Base-by-base conservation (phyloP, 2,329 filamentous ascomycete genomes). In the Diaporthe velutina region DNA sequence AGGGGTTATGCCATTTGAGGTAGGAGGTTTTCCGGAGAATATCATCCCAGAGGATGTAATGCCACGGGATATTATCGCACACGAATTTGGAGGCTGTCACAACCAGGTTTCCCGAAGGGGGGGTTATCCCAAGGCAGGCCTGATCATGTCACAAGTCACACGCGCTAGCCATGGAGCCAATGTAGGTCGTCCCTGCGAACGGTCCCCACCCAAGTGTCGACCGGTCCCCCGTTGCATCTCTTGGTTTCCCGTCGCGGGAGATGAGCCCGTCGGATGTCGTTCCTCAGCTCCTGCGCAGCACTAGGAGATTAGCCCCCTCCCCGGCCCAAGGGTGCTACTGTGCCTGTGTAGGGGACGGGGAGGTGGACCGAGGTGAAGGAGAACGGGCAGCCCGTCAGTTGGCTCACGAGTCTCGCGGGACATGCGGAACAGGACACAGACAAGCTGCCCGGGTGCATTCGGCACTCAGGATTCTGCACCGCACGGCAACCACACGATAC, bases 231-330 rank as follows among this genome's bases (percentile, higher is more conserved):
- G 60, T 48, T 66, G 60, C 60, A 66, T 45, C 38, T 45, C 38
- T 42, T 22, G 45, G 30, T 35, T 35, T 25, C 64, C 33, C 22
- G 40, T 25, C 2, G 64, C 64, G 45, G 64, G 64, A 67, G 64
- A 67, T 52, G 64, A 35, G 28, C 64, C 64, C 45, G 42, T 67
- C 64, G 64, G 64, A 67, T 38, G 22, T 52, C 64, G 33, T 67
- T 67, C 64, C 64, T 67, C 33, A 22, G 13, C 33, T 68, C 48
- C n/a, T 54, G 33, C 7, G n/a, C 45, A 28, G 33, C 45, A 68
- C 30, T 50, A 40, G 22, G 33, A 68, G 22, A 68, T 54, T 68
- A 68, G 45, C 13, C 64, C 45, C 42, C 61, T 1, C n/a, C n/a
- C n/a, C n/a, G 60, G 25, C 7, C 35, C 60, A 30, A 30, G 40